Percentiles rank a stretch among this genome's conserved stretches.
These are phyloP conservation scores for Fusarium sp. DNA, from an alignment of 2,329 filamentous ascomycete species.

Conservation along the genomic window DNA sequence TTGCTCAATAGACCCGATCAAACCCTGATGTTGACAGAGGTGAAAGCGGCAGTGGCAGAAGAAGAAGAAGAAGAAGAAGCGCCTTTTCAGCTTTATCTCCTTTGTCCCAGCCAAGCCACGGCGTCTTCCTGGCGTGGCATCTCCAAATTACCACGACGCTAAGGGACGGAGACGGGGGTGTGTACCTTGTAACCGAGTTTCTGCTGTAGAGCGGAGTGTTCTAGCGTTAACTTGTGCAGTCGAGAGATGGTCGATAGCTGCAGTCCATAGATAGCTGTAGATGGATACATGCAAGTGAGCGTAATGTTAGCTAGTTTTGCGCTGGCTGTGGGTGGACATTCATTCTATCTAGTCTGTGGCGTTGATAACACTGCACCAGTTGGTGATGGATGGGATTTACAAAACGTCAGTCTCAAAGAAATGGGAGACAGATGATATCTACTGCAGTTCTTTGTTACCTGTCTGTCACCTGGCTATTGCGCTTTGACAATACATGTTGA, in stretches of 20 bases:
- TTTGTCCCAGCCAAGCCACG: background rate
- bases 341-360: conserved; percentile 7
- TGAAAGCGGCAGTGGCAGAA: conserved; percentile 4
- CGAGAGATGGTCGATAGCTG: background rate
- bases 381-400: background rate
- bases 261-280: too few relatives aligned
- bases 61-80: background rate
- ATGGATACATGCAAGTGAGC: too few relatives aligned
- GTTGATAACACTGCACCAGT: background rate
- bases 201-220: background rate
- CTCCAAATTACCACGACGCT: conserved; percentile 9
- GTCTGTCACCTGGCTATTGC: background rate
- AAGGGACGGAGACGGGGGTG: background rate
- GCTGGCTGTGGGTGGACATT: background rate
- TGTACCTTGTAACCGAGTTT: conserved; percentile 2
- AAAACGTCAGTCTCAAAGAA: background rate
- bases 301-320: too few relatives aligned
- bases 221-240: too few relatives aligned
- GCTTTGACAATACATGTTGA: background rate
- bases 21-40: background rate
- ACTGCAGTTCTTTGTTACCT: background rate
- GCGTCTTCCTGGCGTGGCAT: background rate
- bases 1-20: conserved; percentile 6
- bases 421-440: background rate
- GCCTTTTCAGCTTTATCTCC: background rate